Evolutionary conservation across 208 protist species (phyloP), one percentile per base, ranked within the genome.

Genomic region (Wallacemonas sp.): DNA sequence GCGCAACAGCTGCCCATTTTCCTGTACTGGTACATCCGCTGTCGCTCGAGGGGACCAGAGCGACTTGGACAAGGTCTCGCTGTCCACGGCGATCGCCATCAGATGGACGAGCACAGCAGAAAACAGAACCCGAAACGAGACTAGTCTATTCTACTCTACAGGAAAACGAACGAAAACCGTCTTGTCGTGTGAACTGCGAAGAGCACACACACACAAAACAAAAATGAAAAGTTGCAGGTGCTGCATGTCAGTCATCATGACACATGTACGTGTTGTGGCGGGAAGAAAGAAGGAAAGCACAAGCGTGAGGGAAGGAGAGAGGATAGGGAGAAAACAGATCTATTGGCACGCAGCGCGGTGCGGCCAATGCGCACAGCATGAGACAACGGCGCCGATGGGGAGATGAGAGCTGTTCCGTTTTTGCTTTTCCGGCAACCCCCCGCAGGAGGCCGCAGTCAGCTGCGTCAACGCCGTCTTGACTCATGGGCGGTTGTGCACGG

Each of bases 1-100:
- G 39, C 68, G 69, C 30, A 76, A 39, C 12, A 60, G 68, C 19
- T 66, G 63, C 2, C 69, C 69, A 54, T 69, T 48, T 1, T 24
- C 19, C 36, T 63, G 61, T 30, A 69, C 10, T 1, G 44, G 19
- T 13, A 44, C 10, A 21, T 60, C 45, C n/a, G 30, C 36, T 3
- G 10, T 29, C 6, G 50, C n/a, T 1, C 45, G 39, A 5, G 29
- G 30, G 2, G 57, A 17, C 67, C 67, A 72, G 17, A 72, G 50
- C 26, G 42, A 19, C 33, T 58, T 64, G 48, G 46, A 33, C 19
- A 66, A 17, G 2, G 59, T 60, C 3, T 72, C 50, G 2, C 24
- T 30, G 32, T 63, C 67, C 5, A 72, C 41, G 10, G 58, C 33
- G 2, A 72, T 10, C 0, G 59, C 21, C 67, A 66, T 72, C 9